Base-by-base conservation (phyloP, 192 early-diverging fungal genomes). In the Podila clonocystis region DNA sequence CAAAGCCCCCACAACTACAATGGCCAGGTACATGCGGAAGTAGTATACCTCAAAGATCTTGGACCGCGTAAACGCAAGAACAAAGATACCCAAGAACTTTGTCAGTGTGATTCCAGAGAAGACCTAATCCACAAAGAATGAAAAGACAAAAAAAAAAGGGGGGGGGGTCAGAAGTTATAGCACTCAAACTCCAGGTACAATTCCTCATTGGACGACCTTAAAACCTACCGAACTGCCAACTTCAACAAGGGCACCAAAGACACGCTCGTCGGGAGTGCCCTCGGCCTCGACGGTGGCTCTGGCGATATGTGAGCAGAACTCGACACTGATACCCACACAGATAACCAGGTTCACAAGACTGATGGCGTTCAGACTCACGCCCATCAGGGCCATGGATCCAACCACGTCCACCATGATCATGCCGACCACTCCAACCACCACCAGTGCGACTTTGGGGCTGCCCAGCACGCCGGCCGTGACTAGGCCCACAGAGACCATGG, bases 1-100 rank as follows among this genome's bases (percentile, higher is more conserved):
- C 13, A 90, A 55, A 5, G 89, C 87, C 5, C 91, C 90, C 0
- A 84, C 71, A 2, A 92, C 73, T 5, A 92, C 89, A 82, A 92
- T 91, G 7, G 85, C 62, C 4, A 90, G 68, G 65, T 92, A 92
- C 89, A 92, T 91, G 52, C 88, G 71, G 74, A 92, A 92, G 65
- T 92, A 92, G 63, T 90, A 92, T 20, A 90, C 83, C 70, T 90
- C 88, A 80, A 92, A 92, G 31, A 92, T 92, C 70, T 90, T 89
- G 55, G 90, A 91, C 31, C 85, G 70, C 26, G 91, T 89, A 70
- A 92, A 92, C 15, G 91, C 91, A 5, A 92, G 70, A 12, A 92
- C 89, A 59, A 87, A 67, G 57, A 92, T 88, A n/a, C 91, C 91
- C 36, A 83, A 75, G 68, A 92, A 91, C 65, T 92, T 92, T 57